A percentile compares a stretch with the other conserved stretches of the same genome.
These are phyloP conservation scores for Paradendryphiella salina DNA, from an alignment of 2,329 filamentous ascomycete species.

Conservation along the genomic window DNA sequence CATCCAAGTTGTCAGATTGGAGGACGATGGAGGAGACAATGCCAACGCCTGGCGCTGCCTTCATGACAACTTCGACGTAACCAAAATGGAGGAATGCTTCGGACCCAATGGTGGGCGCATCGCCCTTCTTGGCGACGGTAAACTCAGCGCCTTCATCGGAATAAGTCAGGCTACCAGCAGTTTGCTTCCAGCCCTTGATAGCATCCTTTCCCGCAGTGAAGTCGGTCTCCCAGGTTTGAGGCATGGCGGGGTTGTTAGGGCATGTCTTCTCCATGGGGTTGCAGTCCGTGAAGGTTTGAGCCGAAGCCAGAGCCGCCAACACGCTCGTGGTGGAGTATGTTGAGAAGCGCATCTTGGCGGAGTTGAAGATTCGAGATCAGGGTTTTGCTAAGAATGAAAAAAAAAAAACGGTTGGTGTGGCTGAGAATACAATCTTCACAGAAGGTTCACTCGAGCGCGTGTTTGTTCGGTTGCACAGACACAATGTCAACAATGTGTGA, in stretches of 20 bases:
- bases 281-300: slow-evolving; percentile 53
- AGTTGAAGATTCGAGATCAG: slow-evolving; percentile 2
- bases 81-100: slow-evolving; percentile 88
- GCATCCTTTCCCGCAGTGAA: slow-evolving; percentile 49
- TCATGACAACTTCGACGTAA: slow-evolving; percentile 75
- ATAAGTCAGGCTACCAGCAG: slow-evolving; percentile 51
- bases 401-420: slow-evolving; percentile 2
- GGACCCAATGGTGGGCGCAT: slow-evolving; percentile 69
- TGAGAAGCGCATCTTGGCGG: slow-evolving; percentile 39
- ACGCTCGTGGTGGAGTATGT: slow-evolving; percentile 34
- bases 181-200: slow-evolving; percentile 47
- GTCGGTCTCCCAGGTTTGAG: slow-evolving; percentile 47
- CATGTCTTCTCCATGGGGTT: slow-evolving; percentile 51
- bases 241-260: slow-evolving; percentile 51
- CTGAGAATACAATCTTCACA: slow-evolving; percentile 35
- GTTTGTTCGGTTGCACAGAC: slow-evolving; percentile 1
- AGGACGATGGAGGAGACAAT: slow-evolving; percentile 83
- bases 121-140: slow-evolving; percentile 52
- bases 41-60: slow-evolving; percentile 72
- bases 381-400: background rate
- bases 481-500: slow-evolving; percentile 18
- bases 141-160: slow-evolving; percentile 54
- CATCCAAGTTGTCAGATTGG: slow-evolving; percentile 80
- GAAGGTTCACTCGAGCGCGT: slow-evolving; percentile 28
- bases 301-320: slow-evolving; percentile 42